Evolutionary conservation across 2,329 filamentous ascomycete genomes (phyloP), one percentile per base, ranked within the genome.

Genomic region (Talaromyces verruculosus): DNA sequence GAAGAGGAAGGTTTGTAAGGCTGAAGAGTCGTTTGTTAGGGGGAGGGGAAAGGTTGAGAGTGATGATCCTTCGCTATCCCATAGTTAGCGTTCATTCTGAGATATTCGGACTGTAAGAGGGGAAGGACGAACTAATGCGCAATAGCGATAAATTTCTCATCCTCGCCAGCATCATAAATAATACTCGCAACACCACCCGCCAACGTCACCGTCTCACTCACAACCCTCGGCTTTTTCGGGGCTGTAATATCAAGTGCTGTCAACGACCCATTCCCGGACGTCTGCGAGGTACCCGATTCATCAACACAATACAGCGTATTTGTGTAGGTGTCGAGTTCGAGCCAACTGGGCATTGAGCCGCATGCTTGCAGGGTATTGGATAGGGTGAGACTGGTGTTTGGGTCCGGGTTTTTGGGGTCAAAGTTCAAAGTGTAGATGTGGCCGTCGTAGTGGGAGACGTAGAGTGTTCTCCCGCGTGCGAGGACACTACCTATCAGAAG

Each of bases 1-100:
- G 73, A 81, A 84, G 47, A 74, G 74, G 70, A 84, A 76, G 41
- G 74, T 76, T 68, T 85, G 78, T 10, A 79, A 67, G 30, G 68
- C 43, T 0, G 64, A 13, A 5, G 67, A 47, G 33, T 65, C 47
- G 13, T 61, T 15, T 17, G 63, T 33, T 1, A 78, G 51, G 1
- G 76, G 76, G 5, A 78, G 71, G 3, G 69, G 17, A 65, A 72
- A 78, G 8, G 75, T 76, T 47, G 77, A 77, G 19, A 79, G 35
- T 1, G 76, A 71, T 2, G 76, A 72, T 35, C 72, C 73, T 47
- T 68, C 68, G 49, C 76, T 77, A 41, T 62, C n/a, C 65, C 69
- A 61, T 70, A 17, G 59, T 55, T 35, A 41, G n/a, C n/a, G n/a
- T n/a, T n/a, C n/a, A n/a, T n/a, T n/a, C n/a, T n/a, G n/a, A n/a